Evolutionary conservation across 176 grass and related monocot genomes (phyloP).

Genomic region (Zoysia japonica): DNA sequence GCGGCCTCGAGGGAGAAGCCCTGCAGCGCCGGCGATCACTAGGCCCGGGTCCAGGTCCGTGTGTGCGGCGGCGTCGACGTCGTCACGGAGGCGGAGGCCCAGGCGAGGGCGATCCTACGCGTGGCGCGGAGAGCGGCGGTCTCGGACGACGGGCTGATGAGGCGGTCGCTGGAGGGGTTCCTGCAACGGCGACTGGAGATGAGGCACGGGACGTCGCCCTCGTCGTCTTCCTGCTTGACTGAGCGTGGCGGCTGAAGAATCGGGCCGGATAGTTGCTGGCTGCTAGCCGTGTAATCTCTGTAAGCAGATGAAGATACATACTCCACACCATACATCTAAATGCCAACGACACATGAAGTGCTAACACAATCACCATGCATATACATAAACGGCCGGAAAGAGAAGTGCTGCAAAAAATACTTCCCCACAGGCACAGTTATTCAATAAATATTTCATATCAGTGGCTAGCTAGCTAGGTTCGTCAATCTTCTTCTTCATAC

Average conservation of each 20-base stretch:
- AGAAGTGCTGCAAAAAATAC: too few relatives aligned
- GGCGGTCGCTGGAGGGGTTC: conserved; percentile 28
- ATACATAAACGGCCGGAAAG: too few relatives aligned
- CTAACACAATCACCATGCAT: too few relatives aligned
- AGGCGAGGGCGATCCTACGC: conserved; percentile 1
- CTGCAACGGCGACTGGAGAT: not conserved
- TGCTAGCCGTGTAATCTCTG: not conserved
- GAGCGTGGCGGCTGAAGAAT: not conserved
- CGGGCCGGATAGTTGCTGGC: not conserved
- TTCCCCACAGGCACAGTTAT: too few relatives aligned
- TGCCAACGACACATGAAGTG: too few relatives aligned
- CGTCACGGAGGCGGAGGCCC: not conserved
- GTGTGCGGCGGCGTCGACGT: not conserved
- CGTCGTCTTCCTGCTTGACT: not conserved
- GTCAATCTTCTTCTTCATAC: too few relatives aligned
- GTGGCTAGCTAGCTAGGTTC: too few relatives aligned
- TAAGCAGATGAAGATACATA: too few relatives aligned
- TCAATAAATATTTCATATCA: too few relatives aligned
- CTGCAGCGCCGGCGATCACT: too few relatives aligned
- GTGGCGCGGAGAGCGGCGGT: not conserved
- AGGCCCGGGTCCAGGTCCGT: too few relatives aligned
- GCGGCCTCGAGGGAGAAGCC: not conserved
- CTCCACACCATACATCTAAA: too few relatives aligned
- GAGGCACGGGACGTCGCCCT: not conserved
- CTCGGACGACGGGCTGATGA: not conserved